phyloP scores from a whole-genome alignment of 2,329 filamentous ascomycete genomes.

The Chrysoporthe austroafricana region DNA sequence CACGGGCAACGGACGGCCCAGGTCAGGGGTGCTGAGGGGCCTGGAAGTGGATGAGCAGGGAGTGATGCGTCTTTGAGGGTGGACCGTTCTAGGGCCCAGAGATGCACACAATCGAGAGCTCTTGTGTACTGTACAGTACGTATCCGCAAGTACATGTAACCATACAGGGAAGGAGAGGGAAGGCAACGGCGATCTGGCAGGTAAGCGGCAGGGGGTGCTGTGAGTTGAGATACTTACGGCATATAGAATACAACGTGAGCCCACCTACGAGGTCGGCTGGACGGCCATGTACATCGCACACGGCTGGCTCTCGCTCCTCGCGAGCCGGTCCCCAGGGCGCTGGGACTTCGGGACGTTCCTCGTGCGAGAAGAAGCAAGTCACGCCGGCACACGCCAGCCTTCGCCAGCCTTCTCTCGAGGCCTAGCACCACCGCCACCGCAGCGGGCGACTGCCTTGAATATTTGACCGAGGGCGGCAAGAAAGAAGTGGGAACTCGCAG shows the following conservation, averaged over 20 bases:
- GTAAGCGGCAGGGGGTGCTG: conserved; percentile 32
- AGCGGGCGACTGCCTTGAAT: conserved; percentile 17
- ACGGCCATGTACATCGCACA: conserved; percentile 22
- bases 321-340: conserved; percentile 11
- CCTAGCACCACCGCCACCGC: conserved; percentile 7
- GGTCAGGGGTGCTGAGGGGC: conserved; percentile 32
- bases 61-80: conserved; percentile 26
- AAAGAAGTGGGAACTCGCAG: conserved; percentile 21
- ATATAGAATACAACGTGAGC: conserved; percentile 28
- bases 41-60: conserved; percentile 28
- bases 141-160: conserved; percentile 44
- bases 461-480: conserved; percentile 26
- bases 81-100: conserved; percentile 38
- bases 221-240: conserved; percentile 29
- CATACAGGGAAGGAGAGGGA: conserved; percentile 54
- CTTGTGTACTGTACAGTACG: conserved; percentile 28
- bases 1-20: conserved; percentile 34
- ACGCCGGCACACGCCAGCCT: conserved; percentile 18
- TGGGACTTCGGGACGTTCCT: neutral
- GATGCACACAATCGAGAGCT: conserved; percentile 43
- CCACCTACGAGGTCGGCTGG: conserved; percentile 23
- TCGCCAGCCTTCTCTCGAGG: conserved; percentile 6
- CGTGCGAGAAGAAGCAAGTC: conserved; percentile 8
- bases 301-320: conserved; percentile 14
- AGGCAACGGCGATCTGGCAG: conserved; percentile 43